Percentiles rank a stretch among this genome's conserved stretches.
Conservation (phyloP, 2,329 filamentous ascomycete species). For the Trichophyton benhamiae region DNA sequence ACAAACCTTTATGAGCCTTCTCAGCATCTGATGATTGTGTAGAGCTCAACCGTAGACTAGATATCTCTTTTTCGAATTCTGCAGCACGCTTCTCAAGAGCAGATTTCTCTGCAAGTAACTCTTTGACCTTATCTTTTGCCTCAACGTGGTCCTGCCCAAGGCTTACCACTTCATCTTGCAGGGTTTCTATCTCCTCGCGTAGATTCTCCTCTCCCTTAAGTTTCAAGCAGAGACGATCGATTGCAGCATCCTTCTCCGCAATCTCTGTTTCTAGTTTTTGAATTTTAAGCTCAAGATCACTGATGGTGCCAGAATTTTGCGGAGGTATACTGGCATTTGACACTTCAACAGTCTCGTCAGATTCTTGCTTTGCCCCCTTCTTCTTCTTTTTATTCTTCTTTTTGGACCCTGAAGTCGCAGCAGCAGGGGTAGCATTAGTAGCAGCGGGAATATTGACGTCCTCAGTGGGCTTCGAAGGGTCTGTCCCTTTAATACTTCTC, state of each 20-base stretch:
- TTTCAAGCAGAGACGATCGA: conserved; percentile 57
- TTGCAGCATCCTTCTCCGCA: conserved; percentile 54
- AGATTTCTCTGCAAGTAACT: conserved; percentile 56
- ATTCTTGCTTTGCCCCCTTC: conserved; percentile 49
- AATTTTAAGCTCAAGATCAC: conserved; percentile 26
- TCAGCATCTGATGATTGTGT: conserved; percentile 37
- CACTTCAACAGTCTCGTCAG: conserved; percentile 23
- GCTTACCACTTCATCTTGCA: conserved; percentile 65
- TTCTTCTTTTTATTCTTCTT: conserved; percentile 88
- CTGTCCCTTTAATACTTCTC: not conserved
- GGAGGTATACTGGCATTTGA: conserved; percentile 20
- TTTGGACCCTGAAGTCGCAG: conserved; percentile 39
- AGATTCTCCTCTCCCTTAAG: conserved; percentile 66
- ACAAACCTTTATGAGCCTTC: conserved; percentile 43
- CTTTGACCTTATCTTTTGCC: conserved; percentile 62
- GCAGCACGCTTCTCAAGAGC: conserved; percentile 52
- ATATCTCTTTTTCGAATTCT: conserved; percentile 60
- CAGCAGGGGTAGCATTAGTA: not conserved
- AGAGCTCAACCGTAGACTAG: conserved; percentile 39
- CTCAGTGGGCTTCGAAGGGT: not conserved
- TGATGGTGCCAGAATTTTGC: conserved; percentile 3
- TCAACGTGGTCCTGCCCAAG: conserved; percentile 76
- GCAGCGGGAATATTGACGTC: conserved; percentile 9
- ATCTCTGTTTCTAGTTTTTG: conserved; percentile 25
- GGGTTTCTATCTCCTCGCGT: conserved; percentile 70